phyloP scores from a whole-genome alignment of 208 protist genomes.

The Trypanosoma conorhini region DNA sequence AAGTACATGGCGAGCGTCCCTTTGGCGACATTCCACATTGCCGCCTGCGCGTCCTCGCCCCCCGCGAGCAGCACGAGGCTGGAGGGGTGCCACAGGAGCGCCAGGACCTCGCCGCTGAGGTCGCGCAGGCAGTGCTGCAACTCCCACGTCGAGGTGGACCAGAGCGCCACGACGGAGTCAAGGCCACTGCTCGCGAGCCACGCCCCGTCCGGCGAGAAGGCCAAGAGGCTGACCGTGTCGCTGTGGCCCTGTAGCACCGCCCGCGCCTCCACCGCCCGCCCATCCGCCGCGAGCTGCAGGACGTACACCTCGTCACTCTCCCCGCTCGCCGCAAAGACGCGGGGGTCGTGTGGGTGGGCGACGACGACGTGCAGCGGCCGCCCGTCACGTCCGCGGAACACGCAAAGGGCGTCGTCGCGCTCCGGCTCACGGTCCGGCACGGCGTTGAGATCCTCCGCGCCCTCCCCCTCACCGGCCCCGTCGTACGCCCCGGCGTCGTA shows the following conservation, averaged over 20 bases:
- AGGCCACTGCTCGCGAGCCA: conserved; percentile 77
- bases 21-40: conserved; percentile 94
- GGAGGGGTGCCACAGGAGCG: conserved; percentile 93
- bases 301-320: conserved; percentile 83
- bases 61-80: conserved; percentile 91
- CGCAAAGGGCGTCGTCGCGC: conserved; percentile 74
- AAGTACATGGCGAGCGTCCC: conserved; percentile 92
- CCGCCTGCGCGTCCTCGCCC: conserved; percentile 88
- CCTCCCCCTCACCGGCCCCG: conserved; percentile 6
- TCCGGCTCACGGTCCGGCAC: conserved; percentile 73
- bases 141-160: conserved; percentile 84
- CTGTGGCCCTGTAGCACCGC: conserved; percentile 62
- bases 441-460: conserved; percentile 74
- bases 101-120: conserved; percentile 80
- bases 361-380: conserved; percentile 71
- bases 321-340: conserved; percentile 58
- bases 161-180: conserved; percentile 71
- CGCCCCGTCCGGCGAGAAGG: conserved; percentile 81
- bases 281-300: conserved; percentile 22
- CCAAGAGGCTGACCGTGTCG: conserved; percentile 78
- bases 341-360: conserved; percentile 40
- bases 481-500: conserved; percentile 15
- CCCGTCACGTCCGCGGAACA: conserved; percentile 45
- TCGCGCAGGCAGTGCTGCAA: conserved; percentile 73
- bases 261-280: conserved; percentile 12